Base-by-base conservation (phyloP, 306 rosid species). In the Vigna trinervia region DNA sequence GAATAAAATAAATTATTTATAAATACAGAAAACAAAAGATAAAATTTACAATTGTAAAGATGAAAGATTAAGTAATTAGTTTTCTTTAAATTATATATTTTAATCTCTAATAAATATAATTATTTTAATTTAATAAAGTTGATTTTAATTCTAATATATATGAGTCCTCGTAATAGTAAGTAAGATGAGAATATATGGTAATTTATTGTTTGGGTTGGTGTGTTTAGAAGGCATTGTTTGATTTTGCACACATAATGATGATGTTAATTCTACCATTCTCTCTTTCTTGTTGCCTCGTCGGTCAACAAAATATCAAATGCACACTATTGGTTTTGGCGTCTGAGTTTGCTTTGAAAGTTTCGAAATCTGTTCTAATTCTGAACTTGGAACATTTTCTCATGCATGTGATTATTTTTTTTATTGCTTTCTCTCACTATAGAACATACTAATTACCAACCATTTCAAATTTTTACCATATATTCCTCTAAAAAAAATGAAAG, bases 181-280 rank as follows among this genome's bases (percentile, higher is more conserved):
- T 53, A 71, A 71, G 23, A 71, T 71, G 50, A 52, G 38, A 71
- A 72, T 38, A 34, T 38, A 34, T 20, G 9, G 14, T 72, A 12
- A 5, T 73, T 54, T 41, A 52, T 75, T 78, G 17, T 65, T 50
- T 88, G 53, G 88, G 39, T 73, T 1, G 48, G 69, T 48, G 89
- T 81, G 88, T 57, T 69, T 69, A 13, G 22, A 8, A 61, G 63
- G 52, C 83, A 77, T 83, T 81, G 59, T 62, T 17, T 45, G 61
- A 74, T 19, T 78, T 78, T 69, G 66, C 69, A 57, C 79, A 65
- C 39, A 62, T 46, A 43, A 53, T 59, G 10, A 53, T 56, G 15
- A 41, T 22, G 47, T 52, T 82, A 59, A 59, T 46, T 68, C 48
- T 58, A 39, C 72, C 47, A 5, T 54, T 51, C 30, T 54, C 26